phyloP scores from a whole-genome alignment of 108 stramenopile genomes.

The Cylindrotheca fusiformis region DNA sequence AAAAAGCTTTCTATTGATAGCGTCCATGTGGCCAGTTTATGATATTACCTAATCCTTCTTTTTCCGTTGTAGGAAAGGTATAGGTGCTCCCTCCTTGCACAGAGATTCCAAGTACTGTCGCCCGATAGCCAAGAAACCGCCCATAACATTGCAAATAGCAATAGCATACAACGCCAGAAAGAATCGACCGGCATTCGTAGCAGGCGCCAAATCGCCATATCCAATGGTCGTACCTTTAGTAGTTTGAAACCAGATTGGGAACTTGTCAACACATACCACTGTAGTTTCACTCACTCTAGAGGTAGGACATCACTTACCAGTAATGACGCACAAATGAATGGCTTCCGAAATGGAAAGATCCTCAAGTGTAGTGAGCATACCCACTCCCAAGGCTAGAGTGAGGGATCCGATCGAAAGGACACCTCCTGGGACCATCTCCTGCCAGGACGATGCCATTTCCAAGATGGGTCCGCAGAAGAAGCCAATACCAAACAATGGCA shows the following conservation, averaged over 20 bases:
- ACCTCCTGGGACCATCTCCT: conserved; percentile 40
- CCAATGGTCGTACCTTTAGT: conserved; percentile 9
- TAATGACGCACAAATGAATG: conserved; percentile 40
- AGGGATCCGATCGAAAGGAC: conserved; percentile 16
- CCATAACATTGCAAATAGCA: conserved; percentile 37
- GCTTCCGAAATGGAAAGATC: conserved; percentile 42
- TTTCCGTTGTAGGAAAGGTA: too few species aligned
- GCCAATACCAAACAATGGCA: conserved; percentile 47
- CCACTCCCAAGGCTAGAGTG: conserved; percentile 35
- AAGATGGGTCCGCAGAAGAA: conserved; percentile 61
- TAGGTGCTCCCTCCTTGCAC: too few species aligned
- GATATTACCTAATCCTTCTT: too few species aligned
- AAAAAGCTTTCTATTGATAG: too few species aligned
- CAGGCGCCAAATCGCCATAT: conserved; percentile 42
- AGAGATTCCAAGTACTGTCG: conserved; percentile 16
- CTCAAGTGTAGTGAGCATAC: conserved; percentile 30
- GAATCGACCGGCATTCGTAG: conserved; percentile 38
- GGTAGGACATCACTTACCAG: conserved; percentile 17
- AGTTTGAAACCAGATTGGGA: not conserved
- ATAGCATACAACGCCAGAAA: conserved; percentile 50
- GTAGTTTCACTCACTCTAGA: not conserved
- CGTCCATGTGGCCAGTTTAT: too few species aligned
- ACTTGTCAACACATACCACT: not conserved
- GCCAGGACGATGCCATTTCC: conserved; percentile 46
- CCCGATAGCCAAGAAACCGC: conserved; percentile 28